Conservation (phyloP, 2,329 filamentous ascomycete genomes). For the Ophiostoma montium region DNA sequence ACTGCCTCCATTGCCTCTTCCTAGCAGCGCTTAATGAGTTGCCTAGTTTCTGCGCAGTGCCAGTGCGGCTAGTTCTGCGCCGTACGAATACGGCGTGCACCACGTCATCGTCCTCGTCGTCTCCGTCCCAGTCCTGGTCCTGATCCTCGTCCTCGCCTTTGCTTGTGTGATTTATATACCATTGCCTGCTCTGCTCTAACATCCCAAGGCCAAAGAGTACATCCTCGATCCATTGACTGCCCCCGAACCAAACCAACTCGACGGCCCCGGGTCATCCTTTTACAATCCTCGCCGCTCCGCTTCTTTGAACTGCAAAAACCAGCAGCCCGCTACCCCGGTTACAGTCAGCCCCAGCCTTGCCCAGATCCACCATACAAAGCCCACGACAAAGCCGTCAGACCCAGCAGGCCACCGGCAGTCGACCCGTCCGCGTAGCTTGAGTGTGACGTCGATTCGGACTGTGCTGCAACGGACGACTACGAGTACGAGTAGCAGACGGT, state of each 20-base stretch:
- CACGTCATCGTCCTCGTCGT: constrained; percentile 1
- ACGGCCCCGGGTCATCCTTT: constrained; percentile 47
- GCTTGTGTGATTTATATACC: not conserved
- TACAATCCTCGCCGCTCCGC: constrained; percentile 21
- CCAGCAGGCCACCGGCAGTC: constrained; percentile 3
- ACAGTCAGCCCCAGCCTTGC: constrained; percentile 34
- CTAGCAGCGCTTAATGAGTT: not conserved
- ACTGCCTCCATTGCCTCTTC: not conserved
- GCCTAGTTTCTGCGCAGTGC: too few species aligned
- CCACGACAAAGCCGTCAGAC: too few species aligned
- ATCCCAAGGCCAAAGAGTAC: constrained; percentile 18
- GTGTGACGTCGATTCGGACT: not conserved
- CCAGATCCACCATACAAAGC: constrained; percentile 30
- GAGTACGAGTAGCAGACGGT: not conserved
- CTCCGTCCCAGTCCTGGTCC: too few species aligned
- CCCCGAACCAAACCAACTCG: constrained; percentile 53
- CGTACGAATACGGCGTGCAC: too few species aligned
- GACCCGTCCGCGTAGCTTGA: constrained; percentile 1
- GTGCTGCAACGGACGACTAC: not conserved
- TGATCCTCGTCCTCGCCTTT: too few species aligned
- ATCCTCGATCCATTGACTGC: constrained; percentile 56
- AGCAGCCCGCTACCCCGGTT: constrained; percentile 28
- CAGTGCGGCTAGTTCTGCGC: too few species aligned
- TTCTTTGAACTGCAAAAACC: constrained; percentile 10
- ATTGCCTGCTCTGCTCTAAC: not conserved